A percentile compares a stretch with the other conserved stretches of the same genome.
Evolutionary conservation across 805 yeast species (phyloP).

Genomic region (Ogataea polymorpha): DNA sequence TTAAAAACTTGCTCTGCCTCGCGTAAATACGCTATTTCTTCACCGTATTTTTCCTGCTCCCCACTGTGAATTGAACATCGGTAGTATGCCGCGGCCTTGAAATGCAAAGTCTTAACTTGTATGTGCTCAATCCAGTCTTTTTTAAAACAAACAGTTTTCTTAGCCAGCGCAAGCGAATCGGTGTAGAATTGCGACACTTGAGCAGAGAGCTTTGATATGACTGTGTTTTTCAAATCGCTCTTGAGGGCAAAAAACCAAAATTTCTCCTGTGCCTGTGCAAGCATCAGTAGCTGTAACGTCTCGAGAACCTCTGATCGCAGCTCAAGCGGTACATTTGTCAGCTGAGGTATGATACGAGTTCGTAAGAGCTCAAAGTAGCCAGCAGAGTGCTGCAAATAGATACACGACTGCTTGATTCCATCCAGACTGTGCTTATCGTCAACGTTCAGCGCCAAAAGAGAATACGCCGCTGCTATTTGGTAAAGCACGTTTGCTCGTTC

Average conservation of each 20-base stretch:
- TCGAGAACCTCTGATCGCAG: slow-evolving; percentile 49
- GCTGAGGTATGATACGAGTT: slow-evolving; percentile 20
- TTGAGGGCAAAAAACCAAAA: slow-evolving; percentile 73
- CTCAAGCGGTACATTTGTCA: slow-evolving; percentile 37
- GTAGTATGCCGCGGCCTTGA: slow-evolving; percentile 66
- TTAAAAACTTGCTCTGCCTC: slow-evolving; percentile 39
- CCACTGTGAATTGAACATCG: slow-evolving; percentile 53
- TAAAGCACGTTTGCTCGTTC: slow-evolving; percentile 64
- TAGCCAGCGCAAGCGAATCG: slow-evolving; percentile 40
- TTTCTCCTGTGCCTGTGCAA: slow-evolving; percentile 86
- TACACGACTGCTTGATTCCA: slow-evolving; percentile 60
- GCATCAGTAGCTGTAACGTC: slow-evolving; percentile 49
- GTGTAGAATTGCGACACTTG: slow-evolving; percentile 60
- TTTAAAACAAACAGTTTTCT: slow-evolving; percentile 35
- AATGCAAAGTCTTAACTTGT: slow-evolving; percentile 58
- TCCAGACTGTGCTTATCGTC: slow-evolving; percentile 42
- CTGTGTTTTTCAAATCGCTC: slow-evolving; percentile 50
- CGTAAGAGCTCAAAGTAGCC: slow-evolving; percentile 51
- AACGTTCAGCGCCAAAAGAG: slow-evolving; percentile 50
- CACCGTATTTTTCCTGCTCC: slow-evolving; percentile 58
- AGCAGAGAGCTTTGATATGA: slow-evolving; percentile 60
- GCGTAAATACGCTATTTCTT: slow-evolving; percentile 58
- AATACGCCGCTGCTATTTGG: slow-evolving; percentile 65
- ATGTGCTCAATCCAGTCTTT: slow-evolving; percentile 66
- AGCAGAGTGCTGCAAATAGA: slow-evolving; percentile 67